Conservation (phyloP, 2,329 filamentous ascomycete species). For the Sarocladium kiliense region DNA sequence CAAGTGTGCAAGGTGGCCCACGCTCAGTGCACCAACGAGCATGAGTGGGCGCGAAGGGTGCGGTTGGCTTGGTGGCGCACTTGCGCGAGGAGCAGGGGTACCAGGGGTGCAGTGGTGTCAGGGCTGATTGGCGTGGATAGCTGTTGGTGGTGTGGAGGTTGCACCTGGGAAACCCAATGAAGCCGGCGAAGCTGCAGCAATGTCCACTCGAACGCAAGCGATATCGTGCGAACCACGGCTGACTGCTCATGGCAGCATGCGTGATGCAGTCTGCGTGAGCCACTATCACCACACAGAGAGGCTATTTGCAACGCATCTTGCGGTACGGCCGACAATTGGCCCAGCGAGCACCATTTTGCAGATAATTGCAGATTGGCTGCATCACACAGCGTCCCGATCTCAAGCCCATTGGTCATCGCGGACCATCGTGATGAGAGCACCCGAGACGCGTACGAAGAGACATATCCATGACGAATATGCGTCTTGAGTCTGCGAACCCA, state of each 20-base stretch:
- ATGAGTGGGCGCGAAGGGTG: neutral
- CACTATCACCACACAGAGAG: neutral
- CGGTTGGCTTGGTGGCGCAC: conserved; percentile 1
- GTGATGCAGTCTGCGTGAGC: neutral
- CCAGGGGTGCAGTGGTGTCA: neutral
- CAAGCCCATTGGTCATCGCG: neutral
- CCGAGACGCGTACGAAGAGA: neutral
- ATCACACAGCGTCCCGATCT: neutral
- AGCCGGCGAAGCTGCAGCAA: neutral
- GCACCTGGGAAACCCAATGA: conserved; percentile 1
- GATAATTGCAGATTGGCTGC: neutral
- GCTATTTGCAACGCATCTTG: neutral
- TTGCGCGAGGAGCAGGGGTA: neutral
- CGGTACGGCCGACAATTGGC: neutral
- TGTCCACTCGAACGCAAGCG: neutral
- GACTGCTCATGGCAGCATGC: neutral
- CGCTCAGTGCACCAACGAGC: neutral
- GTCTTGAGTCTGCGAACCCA: neutral
- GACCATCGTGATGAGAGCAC: neutral
- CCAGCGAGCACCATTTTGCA: neutral
- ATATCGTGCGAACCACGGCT: conserved; percentile 3
- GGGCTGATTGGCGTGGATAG: conserved; percentile 4
- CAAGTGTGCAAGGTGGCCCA: neutral
- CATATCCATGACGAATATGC: neutral
- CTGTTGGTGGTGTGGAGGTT: conserved; percentile 8